Conservation (phyloP, 345 rosid species). For the Eutrema japonicum region DNA sequence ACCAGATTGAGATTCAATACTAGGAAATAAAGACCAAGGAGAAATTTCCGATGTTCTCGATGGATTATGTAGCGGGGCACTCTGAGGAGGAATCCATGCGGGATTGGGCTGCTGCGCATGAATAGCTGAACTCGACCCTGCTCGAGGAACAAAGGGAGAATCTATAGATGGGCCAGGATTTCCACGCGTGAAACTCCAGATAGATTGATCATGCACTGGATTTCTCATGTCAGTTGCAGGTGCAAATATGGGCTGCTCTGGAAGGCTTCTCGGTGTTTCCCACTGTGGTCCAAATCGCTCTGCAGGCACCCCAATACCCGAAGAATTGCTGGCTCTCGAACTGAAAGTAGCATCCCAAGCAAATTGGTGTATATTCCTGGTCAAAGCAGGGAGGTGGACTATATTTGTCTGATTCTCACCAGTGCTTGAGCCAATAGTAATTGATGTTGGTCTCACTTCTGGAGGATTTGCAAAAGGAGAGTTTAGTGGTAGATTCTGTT, state of each 20-base stretch:
- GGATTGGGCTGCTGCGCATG: constrained; percentile 54
- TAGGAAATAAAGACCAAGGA: constrained; percentile 78
- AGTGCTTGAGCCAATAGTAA: constrained; percentile 46
- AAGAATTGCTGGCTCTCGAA: constrained; percentile 54
- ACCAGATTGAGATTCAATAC: constrained; percentile 58
- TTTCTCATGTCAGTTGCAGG: constrained; percentile 59
- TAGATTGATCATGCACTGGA: constrained; percentile 61
- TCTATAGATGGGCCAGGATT: constrained; percentile 48
- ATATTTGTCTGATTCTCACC: constrained; percentile 54
- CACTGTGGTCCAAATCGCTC: constrained; percentile 47
- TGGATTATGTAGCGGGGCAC: constrained; percentile 47
- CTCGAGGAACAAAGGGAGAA: constrained; percentile 51
- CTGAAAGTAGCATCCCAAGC: constrained; percentile 59
- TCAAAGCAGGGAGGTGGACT: constrained; percentile 51
- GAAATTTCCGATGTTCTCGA: constrained; percentile 60
- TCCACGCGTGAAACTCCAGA: constrained; percentile 67
- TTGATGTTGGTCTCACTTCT: constrained; percentile 54
- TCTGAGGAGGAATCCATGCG: constrained; percentile 58
- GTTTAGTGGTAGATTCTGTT: constrained; percentile 50
- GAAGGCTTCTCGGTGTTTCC: constrained; percentile 58
- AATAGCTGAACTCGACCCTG: constrained; percentile 54
- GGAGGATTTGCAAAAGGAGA: constrained; percentile 50
- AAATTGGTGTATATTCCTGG: constrained; percentile 57
- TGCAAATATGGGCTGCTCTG: constrained; percentile 60
- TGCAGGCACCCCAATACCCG: constrained; percentile 52